These are phyloP conservation scores for Penicillium sp. DNA, from an alignment of 2,329 filamentous ascomycete genomes.

Conservation along the genomic window DNA sequence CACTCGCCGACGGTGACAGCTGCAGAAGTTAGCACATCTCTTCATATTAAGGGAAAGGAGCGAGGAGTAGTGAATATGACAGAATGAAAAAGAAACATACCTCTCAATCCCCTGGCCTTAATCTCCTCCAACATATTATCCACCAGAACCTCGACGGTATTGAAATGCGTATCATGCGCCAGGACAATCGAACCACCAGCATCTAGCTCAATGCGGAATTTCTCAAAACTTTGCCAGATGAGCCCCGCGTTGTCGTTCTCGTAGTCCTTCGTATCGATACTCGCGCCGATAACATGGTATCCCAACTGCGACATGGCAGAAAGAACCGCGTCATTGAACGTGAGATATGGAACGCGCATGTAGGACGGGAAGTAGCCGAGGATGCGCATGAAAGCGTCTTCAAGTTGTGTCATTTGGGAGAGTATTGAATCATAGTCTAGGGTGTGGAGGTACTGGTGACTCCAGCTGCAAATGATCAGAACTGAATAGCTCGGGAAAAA, in stretches of 20 bases:
- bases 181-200: slow-evolving; percentile 39
- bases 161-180: slow-evolving; percentile 42
- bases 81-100: slow-evolving; percentile 26
- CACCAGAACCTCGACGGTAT: slow-evolving; percentile 39
- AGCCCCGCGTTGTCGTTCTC: slow-evolving; percentile 36
- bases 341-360: slow-evolving; percentile 53
- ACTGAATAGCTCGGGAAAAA: not conserved
- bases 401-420: slow-evolving; percentile 47
- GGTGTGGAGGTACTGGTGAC: slow-evolving; percentile 43
- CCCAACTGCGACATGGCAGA: slow-evolving; percentile 45
- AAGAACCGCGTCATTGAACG: slow-evolving; percentile 37
- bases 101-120: slow-evolving; percentile 44
- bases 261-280: slow-evolving; percentile 52
- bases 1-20: slow-evolving; percentile 63
- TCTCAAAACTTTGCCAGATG: slow-evolving; percentile 36
- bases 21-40: slow-evolving; percentile 8
- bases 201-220: slow-evolving; percentile 36
- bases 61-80: not conserved
- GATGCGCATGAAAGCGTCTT: slow-evolving; percentile 44
- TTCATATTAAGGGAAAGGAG: not conserved
- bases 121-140: slow-evolving; percentile 43
- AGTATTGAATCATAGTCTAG: slow-evolving; percentile 38
- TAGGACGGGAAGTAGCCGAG: slow-evolving; percentile 53
- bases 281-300: slow-evolving; percentile 51
- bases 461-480: slow-evolving; percentile 34